Percentiles rank a stretch among this genome's conserved stretches.
Conservation (phyloP, 208 protist species). For the Acanthamoeba lenticulata region DNA sequence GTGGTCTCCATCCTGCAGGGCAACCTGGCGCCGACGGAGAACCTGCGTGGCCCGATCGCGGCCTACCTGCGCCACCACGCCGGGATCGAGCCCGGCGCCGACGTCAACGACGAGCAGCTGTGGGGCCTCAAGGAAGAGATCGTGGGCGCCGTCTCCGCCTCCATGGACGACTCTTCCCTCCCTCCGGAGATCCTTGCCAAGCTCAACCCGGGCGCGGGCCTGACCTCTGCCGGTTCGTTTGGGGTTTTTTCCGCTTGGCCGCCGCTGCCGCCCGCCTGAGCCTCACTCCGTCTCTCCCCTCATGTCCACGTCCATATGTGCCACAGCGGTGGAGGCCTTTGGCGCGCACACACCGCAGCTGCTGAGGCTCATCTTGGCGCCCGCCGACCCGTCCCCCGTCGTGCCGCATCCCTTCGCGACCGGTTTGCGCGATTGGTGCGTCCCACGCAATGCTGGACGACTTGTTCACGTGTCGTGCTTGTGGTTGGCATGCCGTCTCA, state of each 20-base stretch:
- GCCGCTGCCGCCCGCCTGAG: background rate
- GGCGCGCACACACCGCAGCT: conserved; percentile 3
- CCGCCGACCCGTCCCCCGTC: conserved; percentile 19
- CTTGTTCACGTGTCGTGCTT: background rate
- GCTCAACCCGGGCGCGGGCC: background rate
- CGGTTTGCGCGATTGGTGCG: conserved; percentile 17
- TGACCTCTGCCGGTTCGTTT: background rate
- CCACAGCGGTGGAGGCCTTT: background rate
- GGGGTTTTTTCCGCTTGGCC: too few species aligned
- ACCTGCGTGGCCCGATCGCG: conserved; percentile 25
- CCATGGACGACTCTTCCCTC: conserved; percentile 41
- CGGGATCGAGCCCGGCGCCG: conserved; percentile 15
- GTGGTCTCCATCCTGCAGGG: conserved; percentile 29
- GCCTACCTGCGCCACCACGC: conserved; percentile 40
- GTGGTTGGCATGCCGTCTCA: background rate
- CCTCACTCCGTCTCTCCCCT: background rate
- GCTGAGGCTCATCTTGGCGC: background rate
- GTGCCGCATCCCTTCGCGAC: conserved; percentile 26
- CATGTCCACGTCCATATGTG: background rate
- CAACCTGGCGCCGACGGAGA: conserved; percentile 11
- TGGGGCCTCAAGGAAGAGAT: conserved; percentile 36
- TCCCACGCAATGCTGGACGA: background rate
- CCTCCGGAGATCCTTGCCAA: background rate
- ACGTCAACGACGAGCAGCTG: conserved; percentile 27
- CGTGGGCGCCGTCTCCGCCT: background rate